Evolutionary conservation across 305 asterid species (phyloP), one percentile per base, ranked within the genome.

Genomic region (Fraxinus angustifolia): DNA sequence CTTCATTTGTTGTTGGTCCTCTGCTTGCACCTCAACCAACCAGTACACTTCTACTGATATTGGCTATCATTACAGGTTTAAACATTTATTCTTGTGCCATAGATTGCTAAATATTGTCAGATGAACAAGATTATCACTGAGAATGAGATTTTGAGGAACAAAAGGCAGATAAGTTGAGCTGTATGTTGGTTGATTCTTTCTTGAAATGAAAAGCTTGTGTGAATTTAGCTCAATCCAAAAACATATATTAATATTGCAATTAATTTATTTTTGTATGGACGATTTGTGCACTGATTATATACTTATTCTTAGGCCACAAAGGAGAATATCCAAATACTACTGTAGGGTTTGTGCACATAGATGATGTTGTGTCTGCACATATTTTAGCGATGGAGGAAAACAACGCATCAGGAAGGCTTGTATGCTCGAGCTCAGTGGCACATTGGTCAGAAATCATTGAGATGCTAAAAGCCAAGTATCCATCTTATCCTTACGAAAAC

Each of bases 1-100:
- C 97, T 14, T 90, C 97, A n/a, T 93, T 91, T 28, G 95, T 94
- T 0, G 91, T 96, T 4, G 99, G 99, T n/a, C 96, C 97, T 65
- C 76, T 96, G 68, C 97, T 94, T 68, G 88, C 96, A 67, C 97
- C 99, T 35, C 90, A 92, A 38, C 99, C 99, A 45, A 92, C 98
- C 16, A 96, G 99, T 82, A 89, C 97, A n/a, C 77, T 93, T 31
- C 91, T 87, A 26, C 73, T 93, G 62, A 85, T 90, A 72, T 73
- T 94, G 84, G 91, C 92, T 35, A 30, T 87, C 0, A 65, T 90
- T 34, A 92, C 90, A 92, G 98, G 99, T 93, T 72, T 42, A 33
- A 17, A 34, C 70, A 11, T 75, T 28, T 45, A 17, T 73, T 8
- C 17, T 50, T 16, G 1, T 42, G 11, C 56, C 71, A 62, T 23